Evolutionary conservation across 768 basidiomycete genomes (phyloP), one percentile per base, ranked within the genome.

Genomic region (Hygrocybe punicea): DNA sequence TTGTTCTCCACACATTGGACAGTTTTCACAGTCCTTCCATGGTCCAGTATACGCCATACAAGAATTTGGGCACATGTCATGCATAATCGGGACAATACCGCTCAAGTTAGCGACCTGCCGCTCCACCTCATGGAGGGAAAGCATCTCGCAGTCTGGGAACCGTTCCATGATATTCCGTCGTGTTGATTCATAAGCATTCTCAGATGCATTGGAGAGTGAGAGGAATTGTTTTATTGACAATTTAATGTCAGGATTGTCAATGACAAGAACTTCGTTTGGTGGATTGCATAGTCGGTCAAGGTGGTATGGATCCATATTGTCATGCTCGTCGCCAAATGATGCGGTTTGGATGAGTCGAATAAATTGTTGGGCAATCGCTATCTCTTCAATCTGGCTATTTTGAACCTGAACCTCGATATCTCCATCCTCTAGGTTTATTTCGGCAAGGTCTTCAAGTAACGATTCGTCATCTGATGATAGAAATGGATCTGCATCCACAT

Each of bases 21-120:
- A 76, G 0, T 4, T 0, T 0, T 57, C 37, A 13, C 61, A 51
- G 1, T 42, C 29, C 1, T 13, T 11, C 21, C 46, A 67, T 11
- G 66, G 63, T 1, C 65, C 68, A 1, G 63, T 64, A 37, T 60
- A 74, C 7, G 66, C 70, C 35, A 67, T 54, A 14, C 58, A 55
- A 35, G 66, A 63, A 6, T 77, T 67, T 0, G 65, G 55, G 47
- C 79, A 81, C 78, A 81, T 81, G 53, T 81, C 72, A 14, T 68
- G 45, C 0, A 62, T 45, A 6, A 81, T 60, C 0, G 71, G 44
- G 4, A 64, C 37, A 4, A 82, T 59, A 1, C 77, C 73, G 13
- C 65, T 76, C 7, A 75, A 35, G 6, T 67, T 21, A 9, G 59
- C 54, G 8, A 76, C 55, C 1, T 49, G 37, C 8, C 62, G 44